Base-by-base conservation (phyloP, 2,329 filamentous ascomycete genomes). In the Metarhizium rileyi region DNA sequence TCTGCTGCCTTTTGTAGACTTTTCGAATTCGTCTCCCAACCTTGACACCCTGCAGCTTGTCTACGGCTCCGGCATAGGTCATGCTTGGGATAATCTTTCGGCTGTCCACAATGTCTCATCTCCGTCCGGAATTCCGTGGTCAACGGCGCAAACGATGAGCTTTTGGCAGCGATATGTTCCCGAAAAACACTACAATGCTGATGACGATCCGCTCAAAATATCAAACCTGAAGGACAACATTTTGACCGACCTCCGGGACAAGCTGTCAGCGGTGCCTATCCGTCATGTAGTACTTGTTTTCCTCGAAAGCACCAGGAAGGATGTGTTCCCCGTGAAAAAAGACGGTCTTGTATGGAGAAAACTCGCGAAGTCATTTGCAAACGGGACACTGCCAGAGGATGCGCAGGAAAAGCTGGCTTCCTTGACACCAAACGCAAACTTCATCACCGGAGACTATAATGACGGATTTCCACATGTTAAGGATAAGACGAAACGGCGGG, bases 291-390 rank as follows among this genome's bases (percentile, higher is more conserved):
- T 74, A 12, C 52, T 73, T n/a, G 48, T 74, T 2, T 63, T 70
- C n/a, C 59, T 74, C 2, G 71, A 74, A 49, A 72, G 70, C 41
- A 72, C 70, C 0, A 63, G 71, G 20, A 67, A 67, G 3, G 71
- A 74, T 46, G 64, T 73, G 3, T 74, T 73, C 25, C 71, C 71
- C 0, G 55, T 74, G 25, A 70, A 71, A 35, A 68, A 68, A 49
- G 59, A 63, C 1, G 67, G 66, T 5, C 52, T 68, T 33, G 66
- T 72, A 18, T 67, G 63, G 53, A 58, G 67, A 4, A 63, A 63
- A 1, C 59, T 68, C 0, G 53, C 58, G 3, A 55, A 63, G 2
- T 68, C 67, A 1, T 62, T 60, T 14, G 58, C 61, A 7, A 55
- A 67, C 3, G 55, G 59, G 9, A 56, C 57, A 1, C 45, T 73